phyloP scores from a whole-genome alignment of 352 stramenopile species.

The Pythium brachiatum region DNA sequence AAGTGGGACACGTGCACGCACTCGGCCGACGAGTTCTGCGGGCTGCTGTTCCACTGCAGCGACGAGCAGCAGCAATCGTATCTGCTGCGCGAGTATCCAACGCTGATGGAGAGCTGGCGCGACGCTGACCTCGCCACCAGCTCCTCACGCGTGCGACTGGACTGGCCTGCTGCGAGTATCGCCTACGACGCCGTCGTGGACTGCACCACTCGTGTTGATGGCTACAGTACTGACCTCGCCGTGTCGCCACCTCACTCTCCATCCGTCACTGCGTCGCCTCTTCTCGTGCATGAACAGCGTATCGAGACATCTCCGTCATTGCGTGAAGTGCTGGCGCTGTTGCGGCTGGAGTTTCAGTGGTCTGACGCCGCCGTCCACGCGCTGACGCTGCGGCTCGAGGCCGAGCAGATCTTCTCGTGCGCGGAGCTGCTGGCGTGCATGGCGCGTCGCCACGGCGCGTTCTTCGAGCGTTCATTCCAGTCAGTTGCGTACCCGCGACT shows the following conservation, averaged over 20 bases:
- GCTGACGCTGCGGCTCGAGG: slow-evolving; percentile 37
- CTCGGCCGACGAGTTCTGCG: slow-evolving; percentile 66
- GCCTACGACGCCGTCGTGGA: slow-evolving; percentile 18
- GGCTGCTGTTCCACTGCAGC: slow-evolving; percentile 49
- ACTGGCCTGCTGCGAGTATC: slow-evolving; percentile 38
- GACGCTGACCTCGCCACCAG: slow-evolving; percentile 18
- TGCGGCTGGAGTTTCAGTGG: slow-evolving; percentile 54
- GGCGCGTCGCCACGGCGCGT: slow-evolving; percentile 21
- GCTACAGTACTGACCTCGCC: not conserved
- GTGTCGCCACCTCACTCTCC: not conserved
- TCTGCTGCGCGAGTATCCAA: slow-evolving; percentile 50
- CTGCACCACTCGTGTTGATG: slow-evolving; percentile 8
- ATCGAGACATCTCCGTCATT: slow-evolving; percentile 35
- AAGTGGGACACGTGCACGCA: slow-evolving; percentile 74
- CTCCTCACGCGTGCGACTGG: slow-evolving; percentile 28
- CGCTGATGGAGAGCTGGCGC: slow-evolving; percentile 58
- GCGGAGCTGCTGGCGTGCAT: slow-evolving; percentile 34
- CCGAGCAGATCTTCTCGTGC: slow-evolving; percentile 40
- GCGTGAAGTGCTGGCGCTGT: slow-evolving; percentile 24
- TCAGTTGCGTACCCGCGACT: slow-evolving; percentile 45
- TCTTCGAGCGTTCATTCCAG: slow-evolving; percentile 53
- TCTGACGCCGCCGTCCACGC: slow-evolving; percentile 29
- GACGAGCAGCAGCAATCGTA: slow-evolving; percentile 44
- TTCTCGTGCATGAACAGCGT: not conserved
- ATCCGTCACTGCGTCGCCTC: not conserved